Conservation (phyloP, 2,329 filamentous ascomycete genomes). For the Didymella arachidicola region DNA sequence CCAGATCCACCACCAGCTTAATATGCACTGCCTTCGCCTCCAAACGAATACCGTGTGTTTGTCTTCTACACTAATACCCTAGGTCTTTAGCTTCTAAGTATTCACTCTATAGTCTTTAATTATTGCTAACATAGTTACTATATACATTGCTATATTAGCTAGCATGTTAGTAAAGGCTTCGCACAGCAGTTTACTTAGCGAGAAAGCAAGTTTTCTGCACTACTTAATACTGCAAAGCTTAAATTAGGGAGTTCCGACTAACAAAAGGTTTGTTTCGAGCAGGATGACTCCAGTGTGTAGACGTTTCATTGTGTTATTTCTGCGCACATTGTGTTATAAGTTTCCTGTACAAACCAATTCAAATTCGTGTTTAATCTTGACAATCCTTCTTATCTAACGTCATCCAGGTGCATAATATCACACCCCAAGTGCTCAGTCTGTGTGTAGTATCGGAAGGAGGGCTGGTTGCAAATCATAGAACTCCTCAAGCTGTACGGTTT, state of each 20-base stretch:
- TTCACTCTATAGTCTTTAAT: not conserved
- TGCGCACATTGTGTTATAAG: not conserved
- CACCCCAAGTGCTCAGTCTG: too few species aligned
- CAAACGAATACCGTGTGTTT: not conserved
- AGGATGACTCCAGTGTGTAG: constrained; percentile 9
- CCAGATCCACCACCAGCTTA: too few species aligned
- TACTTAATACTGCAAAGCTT: not conserved
- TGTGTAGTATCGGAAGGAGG: too few species aligned
- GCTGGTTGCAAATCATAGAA: too few species aligned
- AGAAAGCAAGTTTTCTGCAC: constrained; percentile 32
- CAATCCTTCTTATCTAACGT: not conserved
- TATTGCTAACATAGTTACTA: constrained; percentile 11
- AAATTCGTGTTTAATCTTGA: not conserved
- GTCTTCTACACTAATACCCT: not conserved
- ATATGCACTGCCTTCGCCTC: not conserved
- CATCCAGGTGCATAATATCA: too few species aligned
- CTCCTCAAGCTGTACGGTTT: too few species aligned
- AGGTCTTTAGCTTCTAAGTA: constrained; percentile 30
- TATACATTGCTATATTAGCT: constrained; percentile 46
- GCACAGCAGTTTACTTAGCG: constrained; percentile 61
- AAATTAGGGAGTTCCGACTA: constrained; percentile 6
- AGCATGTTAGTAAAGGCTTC: constrained; percentile 66
- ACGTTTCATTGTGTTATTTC: not conserved
- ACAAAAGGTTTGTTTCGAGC: constrained; percentile 1
- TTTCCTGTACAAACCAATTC: not conserved